Evolutionary conservation across 768 basidiomycete species (phyloP).

Genomic region (Sporobolomyces roseus): DNA sequence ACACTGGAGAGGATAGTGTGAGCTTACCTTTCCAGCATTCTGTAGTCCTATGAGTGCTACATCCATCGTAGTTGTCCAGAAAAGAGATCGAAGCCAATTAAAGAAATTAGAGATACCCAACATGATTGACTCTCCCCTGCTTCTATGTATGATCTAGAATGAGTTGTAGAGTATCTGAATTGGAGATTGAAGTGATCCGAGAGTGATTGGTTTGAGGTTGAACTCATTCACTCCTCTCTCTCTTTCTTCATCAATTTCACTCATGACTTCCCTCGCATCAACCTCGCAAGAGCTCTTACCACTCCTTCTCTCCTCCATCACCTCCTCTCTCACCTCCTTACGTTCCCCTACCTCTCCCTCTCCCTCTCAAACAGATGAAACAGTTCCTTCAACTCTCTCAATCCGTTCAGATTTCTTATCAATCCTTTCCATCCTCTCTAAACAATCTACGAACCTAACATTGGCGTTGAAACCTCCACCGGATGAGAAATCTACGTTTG

Average conservation of each 20-base stretch:
- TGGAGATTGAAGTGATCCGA: too few species aligned
- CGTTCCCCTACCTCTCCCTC: background rate
- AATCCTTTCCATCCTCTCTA: background rate
- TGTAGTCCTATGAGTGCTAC: slow-evolving; percentile 36
- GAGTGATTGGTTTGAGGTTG: too few species aligned
- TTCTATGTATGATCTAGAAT: too few species aligned
- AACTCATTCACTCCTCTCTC: too few species aligned
- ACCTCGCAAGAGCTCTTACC: slow-evolving; percentile 5
- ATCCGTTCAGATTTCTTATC: slow-evolving; percentile 22
- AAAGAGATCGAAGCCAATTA: slow-evolving; percentile 35
- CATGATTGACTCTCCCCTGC: too few species aligned
- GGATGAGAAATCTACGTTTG: background rate
- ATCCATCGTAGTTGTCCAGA: slow-evolving; percentile 28
- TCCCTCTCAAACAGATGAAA: background rate
- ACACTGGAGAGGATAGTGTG: background rate
- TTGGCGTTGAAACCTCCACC: slow-evolving; percentile 35
- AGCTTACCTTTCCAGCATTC: slow-evolving; percentile 36
- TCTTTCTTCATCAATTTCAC: background rate
- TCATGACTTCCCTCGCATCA: background rate
- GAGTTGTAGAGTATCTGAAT: too few species aligned
- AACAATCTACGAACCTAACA: slow-evolving; percentile 22
- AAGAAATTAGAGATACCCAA: too few species aligned
- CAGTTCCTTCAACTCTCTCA: background rate
- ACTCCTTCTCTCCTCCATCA: background rate
- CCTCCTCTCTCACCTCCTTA: background rate